Percentiles rank a stretch among this genome's conserved stretches.
Evolutionary conservation across 164 flowering plant genomes (phyloP).

Genomic region (Platanus orientalis): DNA sequence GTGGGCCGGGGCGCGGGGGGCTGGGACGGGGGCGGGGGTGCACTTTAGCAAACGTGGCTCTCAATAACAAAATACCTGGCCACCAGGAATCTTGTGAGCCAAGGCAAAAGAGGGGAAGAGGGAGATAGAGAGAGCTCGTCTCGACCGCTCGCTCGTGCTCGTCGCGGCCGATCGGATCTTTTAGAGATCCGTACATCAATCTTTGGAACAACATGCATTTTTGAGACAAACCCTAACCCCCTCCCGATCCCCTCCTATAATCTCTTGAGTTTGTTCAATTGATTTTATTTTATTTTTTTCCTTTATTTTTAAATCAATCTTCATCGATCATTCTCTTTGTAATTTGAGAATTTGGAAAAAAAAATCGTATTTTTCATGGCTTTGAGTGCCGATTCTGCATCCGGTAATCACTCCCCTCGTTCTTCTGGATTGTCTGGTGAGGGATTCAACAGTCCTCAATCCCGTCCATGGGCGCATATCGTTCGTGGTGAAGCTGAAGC

Average conservation of each 20-base stretch:
- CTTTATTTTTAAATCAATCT: not conserved
- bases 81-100: no score
- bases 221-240: not conserved
- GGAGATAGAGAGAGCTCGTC: slow-evolving; percentile 5
- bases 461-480: slow-evolving; percentile 25
- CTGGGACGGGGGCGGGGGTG: no score
- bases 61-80: no score
- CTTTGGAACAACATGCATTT: not conserved
- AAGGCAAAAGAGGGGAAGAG: not conserved
- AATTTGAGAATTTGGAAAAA: not conserved
- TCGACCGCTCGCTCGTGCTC: not conserved
- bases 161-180: not conserved
- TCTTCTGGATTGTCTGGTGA: slow-evolving; percentile 16
- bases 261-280: no score
- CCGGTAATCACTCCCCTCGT: slow-evolving; percentile 9
- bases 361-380: slow-evolving; percentile 12
- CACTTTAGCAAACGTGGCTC: no score
- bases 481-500: slow-evolving; percentile 28
- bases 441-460: slow-evolving; percentile 10
- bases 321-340: not conserved
- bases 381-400: slow-evolving; percentile 1
- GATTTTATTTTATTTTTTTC: not conserved
- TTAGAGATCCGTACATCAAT: not conserved
- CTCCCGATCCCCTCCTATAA: no score
- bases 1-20: no score